Evolutionary conservation across 495 filamentous ascomycete genomes (phyloP), one percentile per base, ranked within the genome.

Genomic region (Clohesyomyces aquaticus): DNA sequence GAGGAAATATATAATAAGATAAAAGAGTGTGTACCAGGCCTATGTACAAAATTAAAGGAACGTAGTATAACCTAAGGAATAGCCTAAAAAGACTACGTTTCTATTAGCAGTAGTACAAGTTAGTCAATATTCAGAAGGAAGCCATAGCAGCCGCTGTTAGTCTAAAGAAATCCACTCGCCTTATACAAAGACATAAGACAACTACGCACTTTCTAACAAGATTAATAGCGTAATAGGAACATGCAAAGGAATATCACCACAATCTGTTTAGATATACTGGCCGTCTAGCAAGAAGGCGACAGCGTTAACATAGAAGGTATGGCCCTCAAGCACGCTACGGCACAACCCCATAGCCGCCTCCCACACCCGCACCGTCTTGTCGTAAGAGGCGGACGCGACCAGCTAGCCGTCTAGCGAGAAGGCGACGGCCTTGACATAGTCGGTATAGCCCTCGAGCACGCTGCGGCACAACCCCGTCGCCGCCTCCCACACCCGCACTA

Each of bases 71-170:
- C 56, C 56, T 27, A 42, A 59, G 18, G 56, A 23, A 49, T 59
- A 42, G 21, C 56, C 56, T 59, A 59, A 59, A 32, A 23, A 59
- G 47, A 59, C 32, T 49, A 32, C 42, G 47, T 59, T 22, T 49
- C 22, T 28, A 22, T 59, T 26, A 4, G 48, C 56, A 4, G 56
- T 32, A 26, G 56, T 25, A 28, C 41, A 61, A 38, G 58, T 53
- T 41, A 46, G 46, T 53, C 47, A 46, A 53, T 61, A 61, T 61
- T 60, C 57, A 60, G 57, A 51, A 32, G 57, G 57, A 60, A 60
- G 57, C 57, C 57, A 60, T 28, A 60, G 58, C 25, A 61, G 19
- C 32, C 19, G 49, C 49, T 61, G 58, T 61, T 53, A 11, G 16
- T 32, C 19, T 19, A 38, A 61, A 50, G 35, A 38, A 53, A 61